Conservation (phyloP, 176 grass and related monocot genomes). For the Aegilops tauschii region DNA sequence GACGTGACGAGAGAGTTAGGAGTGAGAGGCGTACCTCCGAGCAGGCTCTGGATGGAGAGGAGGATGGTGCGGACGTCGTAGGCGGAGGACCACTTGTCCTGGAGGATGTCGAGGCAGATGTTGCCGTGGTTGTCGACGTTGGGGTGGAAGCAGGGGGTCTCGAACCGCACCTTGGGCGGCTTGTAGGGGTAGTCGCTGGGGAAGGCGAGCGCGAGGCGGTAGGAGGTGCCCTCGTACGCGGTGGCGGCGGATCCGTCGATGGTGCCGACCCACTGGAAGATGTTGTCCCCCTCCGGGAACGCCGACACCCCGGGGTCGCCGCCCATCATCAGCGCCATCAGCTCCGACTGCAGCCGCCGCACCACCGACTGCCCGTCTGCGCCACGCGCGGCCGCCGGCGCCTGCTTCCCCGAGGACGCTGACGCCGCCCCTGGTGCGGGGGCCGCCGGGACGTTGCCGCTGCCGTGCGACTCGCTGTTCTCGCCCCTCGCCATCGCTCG, state of each 20-base stretch:
- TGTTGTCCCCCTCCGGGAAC: conserved; percentile 93
- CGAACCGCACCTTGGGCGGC: conserved; percentile 93
- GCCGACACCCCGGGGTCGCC: conserved; percentile 85
- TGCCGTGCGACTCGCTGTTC: conserved; percentile 71
- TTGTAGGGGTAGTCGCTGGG: conserved; percentile 87
- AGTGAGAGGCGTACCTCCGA: conserved; percentile 50
- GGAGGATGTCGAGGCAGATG: conserved; percentile 95
- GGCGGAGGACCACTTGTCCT: conserved; percentile 97
- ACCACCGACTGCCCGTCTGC: conserved; percentile 79
- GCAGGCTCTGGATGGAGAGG: conserved; percentile 89
- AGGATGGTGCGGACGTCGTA: conserved; percentile 99
- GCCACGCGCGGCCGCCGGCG: conserved; percentile 28
- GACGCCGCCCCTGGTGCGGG: background rate
- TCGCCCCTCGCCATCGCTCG: conserved; percentile 38
- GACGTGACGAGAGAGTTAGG: background rate
- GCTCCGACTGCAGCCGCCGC: conserved; percentile 82
- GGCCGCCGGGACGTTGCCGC: conserved; percentile 39
- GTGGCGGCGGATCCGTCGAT: conserved; percentile 74
- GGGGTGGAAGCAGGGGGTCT: conserved; percentile 87
- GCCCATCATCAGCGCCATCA: conserved; percentile 97
- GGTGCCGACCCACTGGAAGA: conserved; percentile 86
- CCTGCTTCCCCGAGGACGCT: conserved; percentile 33
- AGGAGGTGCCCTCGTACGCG: conserved; percentile 72
- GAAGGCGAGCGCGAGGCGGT: conserved; percentile 82
- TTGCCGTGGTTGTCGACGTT: conserved; percentile 91